Conservation (phyloP, 1,284 basidiomycete genomes). For the Paramarasmius palmivorus region DNA sequence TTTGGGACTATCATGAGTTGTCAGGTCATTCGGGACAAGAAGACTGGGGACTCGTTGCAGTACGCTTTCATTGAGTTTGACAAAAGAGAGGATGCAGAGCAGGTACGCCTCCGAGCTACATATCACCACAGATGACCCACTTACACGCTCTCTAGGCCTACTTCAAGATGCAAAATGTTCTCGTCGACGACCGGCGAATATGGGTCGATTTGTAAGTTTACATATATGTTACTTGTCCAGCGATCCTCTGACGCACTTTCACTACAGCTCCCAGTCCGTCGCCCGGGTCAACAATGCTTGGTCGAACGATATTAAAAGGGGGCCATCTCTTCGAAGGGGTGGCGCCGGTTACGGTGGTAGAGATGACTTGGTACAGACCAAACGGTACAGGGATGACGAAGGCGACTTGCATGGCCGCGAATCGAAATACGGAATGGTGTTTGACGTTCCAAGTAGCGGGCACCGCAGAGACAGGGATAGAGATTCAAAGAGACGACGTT, state of each 20-base stretch:
- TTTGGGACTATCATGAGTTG: slow-evolving; percentile 97
- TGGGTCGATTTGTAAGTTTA: slow-evolving; percentile 92
- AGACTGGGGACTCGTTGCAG: slow-evolving; percentile 93
- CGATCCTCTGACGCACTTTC: slow-evolving; percentile 21
- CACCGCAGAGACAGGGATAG: slow-evolving; percentile 1
- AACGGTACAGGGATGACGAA: slow-evolving; percentile 56
- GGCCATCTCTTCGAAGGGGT: slow-evolving; percentile 36
- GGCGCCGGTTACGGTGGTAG: slow-evolving; percentile 63
- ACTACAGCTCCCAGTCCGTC: slow-evolving; percentile 84
- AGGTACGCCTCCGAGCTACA: too few relatives aligned
- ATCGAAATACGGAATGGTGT: slow-evolving; percentile 70
- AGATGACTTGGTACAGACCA: slow-evolving; percentile 70
- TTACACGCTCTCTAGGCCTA: too few relatives aligned
- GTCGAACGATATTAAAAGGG: slow-evolving; percentile 73
- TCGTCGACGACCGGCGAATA: slow-evolving; percentile 98
- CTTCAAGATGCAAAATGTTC: slow-evolving; percentile 99
- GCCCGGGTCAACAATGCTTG: slow-evolving; percentile 68
- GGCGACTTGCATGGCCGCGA: slow-evolving; percentile 31
- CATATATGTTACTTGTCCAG: slow-evolving; percentile 4
- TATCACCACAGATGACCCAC: too few relatives aligned
- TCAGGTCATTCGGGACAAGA: slow-evolving; percentile 95
- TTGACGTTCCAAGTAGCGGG: slow-evolving; percentile 51
- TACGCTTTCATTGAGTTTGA: slow-evolving; percentile 99
- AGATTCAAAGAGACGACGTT: slow-evolving; percentile 15
- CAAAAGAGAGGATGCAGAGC: slow-evolving; percentile 88